Conservation (phyloP, 768 basidiomycete genomes). For the Phylloporus sp. region DNA sequence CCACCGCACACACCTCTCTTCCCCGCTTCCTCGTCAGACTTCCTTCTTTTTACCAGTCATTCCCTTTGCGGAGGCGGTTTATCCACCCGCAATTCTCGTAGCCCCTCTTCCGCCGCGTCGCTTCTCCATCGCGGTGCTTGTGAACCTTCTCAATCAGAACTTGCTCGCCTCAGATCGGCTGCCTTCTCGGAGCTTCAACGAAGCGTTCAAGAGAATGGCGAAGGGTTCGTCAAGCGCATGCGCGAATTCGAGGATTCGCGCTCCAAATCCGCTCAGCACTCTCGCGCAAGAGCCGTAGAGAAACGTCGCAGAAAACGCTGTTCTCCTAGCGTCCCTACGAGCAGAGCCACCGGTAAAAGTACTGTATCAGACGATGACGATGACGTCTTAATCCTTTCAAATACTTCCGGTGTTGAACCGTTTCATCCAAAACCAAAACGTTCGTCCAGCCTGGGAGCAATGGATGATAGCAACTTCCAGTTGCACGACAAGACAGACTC, state of each 20-base stretch:
- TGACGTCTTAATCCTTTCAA: conserved; percentile 51
- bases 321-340: conserved; percentile 20
- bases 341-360: conserved; percentile 15
- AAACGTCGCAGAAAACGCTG: conserved; percentile 41
- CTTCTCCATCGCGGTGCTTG: conserved; percentile 18
- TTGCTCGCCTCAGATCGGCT: conserved; percentile 48
- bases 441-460: conserved; percentile 41
- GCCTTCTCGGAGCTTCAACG: conserved; percentile 64
- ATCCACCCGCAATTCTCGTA: conserved; percentile 10
- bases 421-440: conserved; percentile 34
- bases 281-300: conserved; percentile 37
- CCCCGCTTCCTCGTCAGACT: conserved; percentile 47
- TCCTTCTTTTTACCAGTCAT: conserved; percentile 38
- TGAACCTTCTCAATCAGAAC: conserved; percentile 26
- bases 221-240: conserved; percentile 67
- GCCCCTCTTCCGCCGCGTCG: conserved; percentile 21
- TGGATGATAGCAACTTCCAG: conserved; percentile 34
- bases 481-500: conserved; percentile 6
- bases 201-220: conserved; percentile 59
- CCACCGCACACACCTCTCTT: conserved; percentile 35
- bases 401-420: conserved; percentile 21
- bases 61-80: conserved; percentile 5
- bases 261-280: conserved; percentile 36
- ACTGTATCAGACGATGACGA: conserved; percentile 39
- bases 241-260: conserved; percentile 61